Evolutionary conservation across 2,329 filamentous ascomycete species (phyloP).

Genomic region (Colletotrichum plurivorum): DNA sequence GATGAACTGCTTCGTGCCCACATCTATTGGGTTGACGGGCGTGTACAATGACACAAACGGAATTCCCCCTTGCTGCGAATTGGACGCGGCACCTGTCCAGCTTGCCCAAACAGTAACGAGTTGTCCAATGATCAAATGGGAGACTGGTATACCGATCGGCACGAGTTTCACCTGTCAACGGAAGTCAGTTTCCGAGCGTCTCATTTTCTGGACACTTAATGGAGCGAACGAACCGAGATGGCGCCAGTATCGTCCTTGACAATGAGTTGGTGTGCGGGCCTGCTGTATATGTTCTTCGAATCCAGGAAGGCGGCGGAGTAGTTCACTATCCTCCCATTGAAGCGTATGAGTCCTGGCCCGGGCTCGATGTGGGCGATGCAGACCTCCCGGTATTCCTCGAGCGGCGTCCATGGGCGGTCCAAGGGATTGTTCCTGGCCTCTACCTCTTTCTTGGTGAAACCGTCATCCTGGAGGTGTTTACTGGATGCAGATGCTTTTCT

Average conservation of each 20-base stretch:
- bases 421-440: constrained; percentile 54
- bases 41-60: constrained; percentile 63
- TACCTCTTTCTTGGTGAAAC: constrained; percentile 66
- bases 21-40: constrained; percentile 71
- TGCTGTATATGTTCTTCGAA: constrained; percentile 51
- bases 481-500: constrained; percentile 27
- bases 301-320: constrained; percentile 59
- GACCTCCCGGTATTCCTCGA: constrained; percentile 61
- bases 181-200: neutral
- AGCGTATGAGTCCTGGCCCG: constrained; percentile 64
- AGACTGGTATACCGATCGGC: constrained; percentile 55
- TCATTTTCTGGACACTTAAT: neutral
- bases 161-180: constrained; percentile 59
- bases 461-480: constrained; percentile 55
- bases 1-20: constrained; percentile 62
- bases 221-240: constrained; percentile 59
- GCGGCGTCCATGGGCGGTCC: constrained; percentile 56
- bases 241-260: constrained; percentile 70
- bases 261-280: constrained; percentile 65
- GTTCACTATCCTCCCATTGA: constrained; percentile 70
- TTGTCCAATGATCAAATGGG: constrained; percentile 57
- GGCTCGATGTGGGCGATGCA: constrained; percentile 62
- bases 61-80: constrained; percentile 46
- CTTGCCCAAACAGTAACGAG: constrained; percentile 70
- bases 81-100: constrained; percentile 65